Conservation (phyloP, 1,284 basidiomycete genomes). For the Rhizoctonia solani region DNA sequence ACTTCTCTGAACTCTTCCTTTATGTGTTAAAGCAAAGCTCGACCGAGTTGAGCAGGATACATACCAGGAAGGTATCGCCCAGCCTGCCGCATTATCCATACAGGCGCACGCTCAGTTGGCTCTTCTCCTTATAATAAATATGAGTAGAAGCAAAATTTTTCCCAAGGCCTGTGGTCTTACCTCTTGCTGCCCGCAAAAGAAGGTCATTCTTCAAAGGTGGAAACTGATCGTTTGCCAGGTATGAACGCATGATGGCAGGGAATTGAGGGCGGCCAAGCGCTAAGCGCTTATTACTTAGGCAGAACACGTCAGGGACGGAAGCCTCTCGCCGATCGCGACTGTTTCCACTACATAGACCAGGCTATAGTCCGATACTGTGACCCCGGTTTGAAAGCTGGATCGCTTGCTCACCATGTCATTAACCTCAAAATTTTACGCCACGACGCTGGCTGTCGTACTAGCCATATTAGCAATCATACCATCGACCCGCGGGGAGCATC, state of each 20-base stretch:
- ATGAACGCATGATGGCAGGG: slow-evolving; percentile 23
- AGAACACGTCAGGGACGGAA: neutral
- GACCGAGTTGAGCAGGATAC: slow-evolving; percentile 39
- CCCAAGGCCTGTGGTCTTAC: too few species aligned
- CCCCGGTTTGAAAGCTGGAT: neutral
- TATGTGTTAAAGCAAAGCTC: slow-evolving; percentile 39
- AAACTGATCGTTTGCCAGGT: slow-evolving; percentile 49
- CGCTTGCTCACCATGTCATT: slow-evolving; percentile 1
- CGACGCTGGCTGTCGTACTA: slow-evolving; percentile 21
- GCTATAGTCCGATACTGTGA: neutral
- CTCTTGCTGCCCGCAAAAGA: slow-evolving; percentile 83
- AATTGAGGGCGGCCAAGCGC: neutral
- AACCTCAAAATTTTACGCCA: neutral
- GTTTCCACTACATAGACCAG: neutral
- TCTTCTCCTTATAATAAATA: slow-evolving; percentile 58
- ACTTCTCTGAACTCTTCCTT: slow-evolving; percentile 81
- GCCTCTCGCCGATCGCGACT: neutral
- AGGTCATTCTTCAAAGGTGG: slow-evolving; percentile 88
- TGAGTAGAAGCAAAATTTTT: neutral
- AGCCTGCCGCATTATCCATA: slow-evolving; percentile 99
- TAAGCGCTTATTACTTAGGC: neutral
- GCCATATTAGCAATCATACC: neutral
- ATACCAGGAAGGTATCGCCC: slow-evolving; percentile 93
- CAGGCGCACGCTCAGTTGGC: slow-evolving; percentile 87
- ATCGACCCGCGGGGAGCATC: neutral